phyloP scores from a whole-genome alignment of 2,329 filamentous ascomycete genomes.

The Fusarium sororula region DNA sequence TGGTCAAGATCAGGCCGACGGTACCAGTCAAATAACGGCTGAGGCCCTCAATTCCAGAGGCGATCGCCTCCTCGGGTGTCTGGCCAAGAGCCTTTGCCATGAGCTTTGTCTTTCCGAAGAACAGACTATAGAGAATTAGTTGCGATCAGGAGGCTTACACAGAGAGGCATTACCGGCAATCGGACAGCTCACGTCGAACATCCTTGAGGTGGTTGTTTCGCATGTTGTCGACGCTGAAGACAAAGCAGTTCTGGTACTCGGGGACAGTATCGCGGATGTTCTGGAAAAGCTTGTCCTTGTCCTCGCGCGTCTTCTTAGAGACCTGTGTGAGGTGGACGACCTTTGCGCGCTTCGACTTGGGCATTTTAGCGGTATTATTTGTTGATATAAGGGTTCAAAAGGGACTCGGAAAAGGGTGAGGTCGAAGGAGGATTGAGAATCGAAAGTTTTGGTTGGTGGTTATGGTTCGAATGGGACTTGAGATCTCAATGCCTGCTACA shows the following conservation, averaged over 20 bases:
- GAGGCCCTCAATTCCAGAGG: slow-evolving; percentile 78
- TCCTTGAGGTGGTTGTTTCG: slow-evolving; percentile 96
- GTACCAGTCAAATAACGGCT: slow-evolving; percentile 77
- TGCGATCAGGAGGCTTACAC: background rate
- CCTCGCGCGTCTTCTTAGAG: slow-evolving; percentile 90
- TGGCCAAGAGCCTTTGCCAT: slow-evolving; percentile 94
- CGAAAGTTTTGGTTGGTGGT: background rate
- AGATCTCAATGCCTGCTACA: slow-evolving; percentile 32
- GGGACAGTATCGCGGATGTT: slow-evolving; percentile 87
- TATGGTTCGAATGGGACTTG: slow-evolving; percentile 6
- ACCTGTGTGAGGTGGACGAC: slow-evolving; percentile 92
- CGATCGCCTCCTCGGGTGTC: slow-evolving; percentile 79
- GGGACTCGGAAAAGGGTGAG: background rate
- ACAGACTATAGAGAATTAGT: slow-evolving; percentile 68
- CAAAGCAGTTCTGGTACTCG: slow-evolving; percentile 89
- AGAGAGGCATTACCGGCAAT: slow-evolving; percentile 73
- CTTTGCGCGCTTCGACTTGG: slow-evolving; percentile 93
- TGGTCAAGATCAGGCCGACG: slow-evolving; percentile 91
- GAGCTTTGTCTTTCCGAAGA: slow-evolving; percentile 99
- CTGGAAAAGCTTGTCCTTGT: slow-evolving; percentile 87
- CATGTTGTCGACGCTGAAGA: slow-evolving; percentile 96
- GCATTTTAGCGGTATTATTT: slow-evolving; percentile 68
- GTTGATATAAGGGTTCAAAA: background rate
- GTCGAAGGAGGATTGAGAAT: slow-evolving; percentile 1
- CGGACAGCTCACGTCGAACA: slow-evolving; percentile 83